Evolutionary conservation across 257 asterid genomes (phyloP), one percentile per base, ranked within the genome.

Genomic region (Paulownia fortunei): DNA sequence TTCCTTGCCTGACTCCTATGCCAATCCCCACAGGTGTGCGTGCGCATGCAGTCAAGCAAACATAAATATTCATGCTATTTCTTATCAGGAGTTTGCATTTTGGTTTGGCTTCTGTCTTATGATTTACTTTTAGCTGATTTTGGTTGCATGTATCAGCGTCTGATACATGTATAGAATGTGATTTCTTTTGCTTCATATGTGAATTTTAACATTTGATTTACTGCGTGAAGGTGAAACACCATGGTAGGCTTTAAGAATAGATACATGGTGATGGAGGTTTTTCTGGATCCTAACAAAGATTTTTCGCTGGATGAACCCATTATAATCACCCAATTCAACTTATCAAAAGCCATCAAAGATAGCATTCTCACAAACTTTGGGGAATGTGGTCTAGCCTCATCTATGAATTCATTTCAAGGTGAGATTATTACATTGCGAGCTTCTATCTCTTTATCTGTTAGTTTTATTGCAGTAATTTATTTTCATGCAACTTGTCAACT

Each of bases 181-280:
- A 36, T 24, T 47, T 21, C 23, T 51, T 67, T 54, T 66, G 61
- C 69, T 66, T 64, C 69, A 0, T 59, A 34, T 26, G 46, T 56
- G 61, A 36, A 47, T 18, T 65, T 62, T 78, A 69, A 71, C 72
- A 6, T 59, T 16, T 64, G 60, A 44, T 27, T 68, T 60, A 32
- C 13, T 42, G 13, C 19, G 12, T 56, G 84, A 80, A 83, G 87
- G 78, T 76, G 82, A 81, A 71, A 42, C 83, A 56, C 71, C 74
- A 95, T 95, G 99, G 97, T 95, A 64, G 97, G 92, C 15, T 95
- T 95, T 74, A 92, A 90, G 88, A 95, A 93, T 76, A 86, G 99
- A 80, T 95, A 93, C 86, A 65, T 91, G 89, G 87, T 93, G 66
- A 85, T 91, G 94, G 98, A 91, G 86, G 93, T 95, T 36, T 86